Evolutionary conservation across 306 rosid species (phyloP), one percentile per base, ranked within the genome.

Genomic region (Ceratonia siliqua): DNA sequence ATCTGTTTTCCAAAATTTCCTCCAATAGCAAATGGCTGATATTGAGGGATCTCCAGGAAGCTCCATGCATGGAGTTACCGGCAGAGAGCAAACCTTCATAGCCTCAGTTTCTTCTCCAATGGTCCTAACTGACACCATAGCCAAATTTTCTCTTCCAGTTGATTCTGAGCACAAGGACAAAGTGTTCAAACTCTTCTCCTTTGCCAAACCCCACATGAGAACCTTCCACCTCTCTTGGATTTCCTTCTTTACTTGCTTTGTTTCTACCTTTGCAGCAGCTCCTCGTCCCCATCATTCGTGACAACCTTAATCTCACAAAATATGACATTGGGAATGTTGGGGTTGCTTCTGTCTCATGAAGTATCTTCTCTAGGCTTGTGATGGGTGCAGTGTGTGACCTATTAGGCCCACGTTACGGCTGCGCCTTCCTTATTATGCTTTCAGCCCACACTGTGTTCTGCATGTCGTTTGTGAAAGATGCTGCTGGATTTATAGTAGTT

Each of bases 11-110:
- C n/a, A n/a, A n/a, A n/a, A n/a, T n/a, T n/a, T 54, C 11, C 11
- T 35, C 5, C 12, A 22, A 28, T 11, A n/a, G 30, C 36, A 15
- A 35, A 87, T 88, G 94, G 73, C 41, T 11, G 83, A 81, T 1
- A 38, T 68, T 9, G 87, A 86, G 8, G 97, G 93, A 0, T 85
- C 88, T 21, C 97, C 98, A 6, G 97, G 96, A 62, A 91, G 93
- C 91, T 93, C 98, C 81, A 93, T 93, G 97, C 97, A 91, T 78
- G 98, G 97, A 78, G 98, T 91, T 0, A 93, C 96, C 0, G 98
- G 98, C 0, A 80, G 77, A 49, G 98, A 91, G 41, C 93, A 89
- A 67, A 86, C 83, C 71, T 89, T 81, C 28, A 73, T 91, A 0
- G 18, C 88, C 25, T 88, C 97, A 0, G 92, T 94, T 4, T 77